Evolutionary conservation across 2,329 filamentous ascomycete genomes (phyloP), one percentile per base, ranked within the genome.

Genomic region (Curvularia sp.): DNA sequence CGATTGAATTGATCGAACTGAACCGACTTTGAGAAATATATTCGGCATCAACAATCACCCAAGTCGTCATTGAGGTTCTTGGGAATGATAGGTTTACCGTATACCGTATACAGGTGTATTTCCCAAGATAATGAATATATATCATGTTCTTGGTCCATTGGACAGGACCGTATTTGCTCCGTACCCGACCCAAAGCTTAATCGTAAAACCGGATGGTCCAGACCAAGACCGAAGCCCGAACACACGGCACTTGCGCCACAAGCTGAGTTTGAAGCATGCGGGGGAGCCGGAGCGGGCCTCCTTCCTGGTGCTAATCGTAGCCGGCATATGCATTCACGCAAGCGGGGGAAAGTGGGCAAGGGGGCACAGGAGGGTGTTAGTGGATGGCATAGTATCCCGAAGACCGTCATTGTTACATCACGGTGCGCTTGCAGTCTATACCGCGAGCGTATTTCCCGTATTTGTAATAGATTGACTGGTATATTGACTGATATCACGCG

Each of bases 401-500:
- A 10, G 15, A 24, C 30, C 13, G 22, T 49, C 46, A 35, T 26
- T 35, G 18, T 35, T 24, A 18, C 33, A 28, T 39, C 33, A 49
- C 24, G 13, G 3, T 28, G 48, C 13, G 20, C 33, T 20, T 28
- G 48, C 24, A 30, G 15, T 48, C 5, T 13, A n/a, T 13, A 18
- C 2, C 12, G 13, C 5, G 41, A 43, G 13, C 33, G 10, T 4
- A 28, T 6, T 4, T 18, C 35, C 22, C n/a, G 15, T 39, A 18
- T 12, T 13, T 53, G n/a, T 20, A 20, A 39, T 28, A 38, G 6
- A 13, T 18, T 53, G 24, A 28, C 18, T 35, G 28, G 33, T 43
- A 26, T 13, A 52, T 43, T 53, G 41, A 26, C 28, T 46, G 15
- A 46, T 30, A 46, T 53, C 41, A 46, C 33, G 50, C 41, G 41